phyloP scores from a whole-genome alignment of 805 yeast genomes.

The Monosporozyma aerobia region DNA sequence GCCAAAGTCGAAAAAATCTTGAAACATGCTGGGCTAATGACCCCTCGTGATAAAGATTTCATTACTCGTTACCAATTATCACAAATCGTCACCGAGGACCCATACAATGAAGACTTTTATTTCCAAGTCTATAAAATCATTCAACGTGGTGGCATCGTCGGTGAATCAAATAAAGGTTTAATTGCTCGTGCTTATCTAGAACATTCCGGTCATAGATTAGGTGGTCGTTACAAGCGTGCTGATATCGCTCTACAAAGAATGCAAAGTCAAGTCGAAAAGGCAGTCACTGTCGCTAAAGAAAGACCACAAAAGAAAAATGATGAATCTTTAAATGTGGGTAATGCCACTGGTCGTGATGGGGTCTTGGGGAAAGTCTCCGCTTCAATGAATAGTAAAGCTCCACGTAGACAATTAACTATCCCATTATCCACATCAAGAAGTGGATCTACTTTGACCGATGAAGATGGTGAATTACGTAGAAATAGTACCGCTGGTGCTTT shows the following conservation, averaged over 20 bases:
- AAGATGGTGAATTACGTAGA: constrained; percentile 7
- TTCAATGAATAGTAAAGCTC: constrained; percentile 72
- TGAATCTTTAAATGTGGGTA: constrained; percentile 32
- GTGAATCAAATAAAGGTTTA: constrained; percentile 52
- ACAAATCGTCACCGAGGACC: constrained; percentile 94
- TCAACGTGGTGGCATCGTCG: constrained; percentile 37
- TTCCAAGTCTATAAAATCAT: constrained; percentile 82
- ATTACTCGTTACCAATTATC: constrained; percentile 90
- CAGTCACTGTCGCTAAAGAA: constrained; percentile 90
- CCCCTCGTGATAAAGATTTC: constrained; percentile 92
- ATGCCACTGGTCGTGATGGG: constrained; percentile 51
- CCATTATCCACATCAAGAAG: constrained; percentile 20
- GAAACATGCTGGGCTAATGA: constrained; percentile 88
- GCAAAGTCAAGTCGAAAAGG: constrained; percentile 96
- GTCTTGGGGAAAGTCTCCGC: constrained; percentile 84
- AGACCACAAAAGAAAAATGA: constrained; percentile 41
- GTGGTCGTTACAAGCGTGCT: constrained; percentile 75
- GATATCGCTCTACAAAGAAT: constrained; percentile 90
- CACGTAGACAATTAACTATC: constrained; percentile 74
- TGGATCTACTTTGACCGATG: constrained; percentile 11
- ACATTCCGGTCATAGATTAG: constrained; percentile 83
- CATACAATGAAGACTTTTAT: constrained; percentile 93
- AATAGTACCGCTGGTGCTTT: constrained; percentile 15
- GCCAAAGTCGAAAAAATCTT: constrained; percentile 67
- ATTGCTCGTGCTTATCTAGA: constrained; percentile 88